These are phyloP conservation scores for Suillus subluteus DNA, from an alignment of 768 basidiomycete species.

Conservation along the genomic window DNA sequence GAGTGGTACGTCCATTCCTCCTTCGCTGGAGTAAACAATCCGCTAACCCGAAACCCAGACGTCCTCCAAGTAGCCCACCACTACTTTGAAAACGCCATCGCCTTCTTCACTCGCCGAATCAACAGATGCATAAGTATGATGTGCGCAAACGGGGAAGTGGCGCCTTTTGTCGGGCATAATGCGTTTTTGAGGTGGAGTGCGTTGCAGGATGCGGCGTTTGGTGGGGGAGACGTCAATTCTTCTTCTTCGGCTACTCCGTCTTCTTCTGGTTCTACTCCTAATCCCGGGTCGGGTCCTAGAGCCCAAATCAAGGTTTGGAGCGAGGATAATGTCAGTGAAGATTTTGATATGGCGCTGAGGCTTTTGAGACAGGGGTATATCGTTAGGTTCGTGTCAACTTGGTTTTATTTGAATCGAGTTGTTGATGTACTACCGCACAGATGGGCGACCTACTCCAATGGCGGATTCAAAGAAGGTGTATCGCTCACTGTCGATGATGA, in stretches of 20 bases:
- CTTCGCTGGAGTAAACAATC: background rate
- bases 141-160: slow-evolving; percentile 78
- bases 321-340: slow-evolving; percentile 66
- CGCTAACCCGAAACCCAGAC: slow-evolving; percentile 38
- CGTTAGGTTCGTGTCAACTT: slow-evolving; percentile 48
- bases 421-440: slow-evolving; percentile 22
- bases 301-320: slow-evolving; percentile 80
- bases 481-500: slow-evolving; percentile 90
- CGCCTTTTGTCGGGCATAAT: slow-evolving; percentile 84
- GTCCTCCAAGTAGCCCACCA: slow-evolving; percentile 91
- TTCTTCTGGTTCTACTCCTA: background rate
- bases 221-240: slow-evolving; percentile 44
- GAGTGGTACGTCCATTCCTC: slow-evolving; percentile 53
- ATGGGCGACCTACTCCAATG: slow-evolving; percentile 83
- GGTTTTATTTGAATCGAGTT: background rate
- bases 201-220: slow-evolving; percentile 81
- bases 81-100: slow-evolving; percentile 90
- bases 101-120: slow-evolving; percentile 86
- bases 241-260: no score
- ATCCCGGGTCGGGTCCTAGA: slow-evolving; percentile 39
- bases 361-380: slow-evolving; percentile 69
- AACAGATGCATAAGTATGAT: slow-evolving; percentile 83
- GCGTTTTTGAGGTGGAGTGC: slow-evolving; percentile 91
- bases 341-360: slow-evolving; percentile 69
- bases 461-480: slow-evolving; percentile 91